Evolutionary conservation across 148 eudicot genomes (phyloP), one percentile per base, ranked within the genome.

Genomic region (Arctostaphylos glauca): DNA sequence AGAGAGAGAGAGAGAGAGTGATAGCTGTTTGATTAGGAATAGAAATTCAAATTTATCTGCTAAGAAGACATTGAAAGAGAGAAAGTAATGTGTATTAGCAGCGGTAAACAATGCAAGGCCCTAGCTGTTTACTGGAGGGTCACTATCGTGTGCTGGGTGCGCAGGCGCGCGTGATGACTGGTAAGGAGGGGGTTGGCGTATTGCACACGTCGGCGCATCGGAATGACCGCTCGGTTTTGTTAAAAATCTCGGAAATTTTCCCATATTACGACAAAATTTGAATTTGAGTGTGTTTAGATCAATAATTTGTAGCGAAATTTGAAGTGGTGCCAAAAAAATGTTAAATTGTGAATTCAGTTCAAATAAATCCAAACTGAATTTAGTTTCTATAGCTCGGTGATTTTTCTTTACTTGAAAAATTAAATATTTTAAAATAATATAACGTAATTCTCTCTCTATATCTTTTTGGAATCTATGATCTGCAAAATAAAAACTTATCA

Each of bases 1-100:
- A 53, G 85, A 55, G 81, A 77, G 68, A 64, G 67, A 25, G 75
- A 10, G 14, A 13, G 43, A 80, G 38, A 64, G 67, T 16, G 75
- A 10, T 7, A 13, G 43, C 80, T 19, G 23, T 62, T n/a, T 48
- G 55, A 66, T 43, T n/a, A 41, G 8, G 38, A 25, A 16, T 25
- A 71, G 19, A 71, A 72, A 31, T 31, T 31, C 38, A 31, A 72
- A 48, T 15, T 80, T 15, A 6, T 16, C 19, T 31, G 50, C 44
- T 52, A 60, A 77, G 85, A 52, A 62, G 70, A 77, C 38, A 31
- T 31, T 4, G 3, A 13, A 62, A 31, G 2, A 2, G 41, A 64
- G 12, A 9, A 38, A 64, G 15, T 64, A 50, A 13, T 47, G 56
- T 49, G 52, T 58, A 31, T 31, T 31, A 31, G 38, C 38, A 48